Conservation (phyloP, 495 filamentous ascomycete species). For the Letharia columbiana region DNA sequence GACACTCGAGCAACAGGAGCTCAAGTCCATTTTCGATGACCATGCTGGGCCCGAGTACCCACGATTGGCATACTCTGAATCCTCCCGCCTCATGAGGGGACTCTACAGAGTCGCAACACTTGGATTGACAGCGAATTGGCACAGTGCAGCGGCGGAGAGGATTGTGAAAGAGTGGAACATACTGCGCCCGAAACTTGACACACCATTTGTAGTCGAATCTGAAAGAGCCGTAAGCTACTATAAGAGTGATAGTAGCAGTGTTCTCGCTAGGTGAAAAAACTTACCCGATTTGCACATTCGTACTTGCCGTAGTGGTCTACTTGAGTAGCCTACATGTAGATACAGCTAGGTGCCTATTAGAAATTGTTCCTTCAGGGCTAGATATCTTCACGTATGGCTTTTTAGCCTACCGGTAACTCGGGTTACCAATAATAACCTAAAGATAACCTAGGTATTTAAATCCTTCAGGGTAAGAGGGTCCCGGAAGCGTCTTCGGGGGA, state of each 20-base stretch:
- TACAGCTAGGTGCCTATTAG: too few relatives aligned
- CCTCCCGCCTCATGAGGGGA: conserved; percentile 25
- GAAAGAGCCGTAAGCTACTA: neutral
- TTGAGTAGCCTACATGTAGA: too few relatives aligned
- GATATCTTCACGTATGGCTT: too few relatives aligned
- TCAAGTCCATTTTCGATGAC: conserved; percentile 32
- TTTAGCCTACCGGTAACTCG: too few relatives aligned
- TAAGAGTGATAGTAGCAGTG: neutral
- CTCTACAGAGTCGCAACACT: conserved; percentile 16
- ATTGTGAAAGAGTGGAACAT: conserved; percentile 8
- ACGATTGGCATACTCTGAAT: conserved; percentile 24
- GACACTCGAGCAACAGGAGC: conserved; percentile 21
- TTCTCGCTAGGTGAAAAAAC: too few relatives aligned
- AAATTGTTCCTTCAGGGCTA: too few relatives aligned
- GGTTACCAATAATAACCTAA: too few relatives aligned
- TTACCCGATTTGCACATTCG: too few relatives aligned
- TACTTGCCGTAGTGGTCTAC: too few relatives aligned
- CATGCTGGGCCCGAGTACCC: conserved; percentile 24
- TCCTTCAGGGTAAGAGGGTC: too few relatives aligned
- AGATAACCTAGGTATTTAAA: too few relatives aligned
- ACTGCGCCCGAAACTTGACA: neutral
- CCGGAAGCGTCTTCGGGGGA: too few relatives aligned
- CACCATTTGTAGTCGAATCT: neutral
- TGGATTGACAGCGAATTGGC: neutral
- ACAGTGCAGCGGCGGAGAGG: conserved; percentile 11